These are phyloP conservation scores for Aspergillus olivimuriae DNA, from an alignment of 495 filamentous ascomycete genomes.

Conservation along the genomic window DNA sequence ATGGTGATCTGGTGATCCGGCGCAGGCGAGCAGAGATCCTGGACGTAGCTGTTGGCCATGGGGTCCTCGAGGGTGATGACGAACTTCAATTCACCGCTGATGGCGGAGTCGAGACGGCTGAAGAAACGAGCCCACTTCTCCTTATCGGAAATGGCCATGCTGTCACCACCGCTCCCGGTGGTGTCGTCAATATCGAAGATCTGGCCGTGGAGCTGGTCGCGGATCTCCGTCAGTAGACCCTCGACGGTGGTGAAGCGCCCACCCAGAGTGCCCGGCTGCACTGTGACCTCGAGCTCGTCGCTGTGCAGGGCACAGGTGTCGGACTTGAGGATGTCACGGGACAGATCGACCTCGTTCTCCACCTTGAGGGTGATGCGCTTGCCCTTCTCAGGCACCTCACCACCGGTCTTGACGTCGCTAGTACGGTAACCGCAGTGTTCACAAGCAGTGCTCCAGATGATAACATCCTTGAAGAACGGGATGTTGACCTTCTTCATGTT, in stretches of 20 bases:
- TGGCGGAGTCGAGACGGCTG: conserved; percentile 62
- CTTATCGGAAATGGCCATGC: conserved; percentile 54
- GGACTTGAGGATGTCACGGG: conserved; percentile 91
- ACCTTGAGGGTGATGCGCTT: conserved; percentile 76
- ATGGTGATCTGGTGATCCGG: conserved; percentile 72
- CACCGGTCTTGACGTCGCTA: conserved; percentile 95
- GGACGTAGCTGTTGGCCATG: conserved; percentile 85
- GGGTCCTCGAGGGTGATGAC: conserved; percentile 84
- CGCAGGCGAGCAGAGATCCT: conserved; percentile 68
- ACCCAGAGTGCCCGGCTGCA: conserved; percentile 86
- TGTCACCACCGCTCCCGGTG: conserved; percentile 61
- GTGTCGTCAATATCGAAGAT: conserved; percentile 70
- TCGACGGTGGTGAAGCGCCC: conserved; percentile 98
- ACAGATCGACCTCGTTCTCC: conserved; percentile 67
- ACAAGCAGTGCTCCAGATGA: conserved; percentile 84
- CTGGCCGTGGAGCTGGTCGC: conserved; percentile 75
- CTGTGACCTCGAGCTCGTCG: conserved; percentile 74
- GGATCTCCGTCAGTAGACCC: conserved; percentile 87
- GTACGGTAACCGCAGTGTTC: conserved; percentile 87
- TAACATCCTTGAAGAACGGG: conserved; percentile 92
- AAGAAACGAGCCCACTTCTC: conserved; percentile 80
- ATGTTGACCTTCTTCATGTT: conserved; percentile 97
- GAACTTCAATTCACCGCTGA: conserved; percentile 75
- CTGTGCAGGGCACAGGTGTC: conserved; percentile 82
- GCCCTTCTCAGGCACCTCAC: conserved; percentile 81